Percentiles rank a stretch among this genome's conserved stretches.
Conservation (phyloP, 768 basidiomycete species). For the Cystobasidium onofrii region DNA sequence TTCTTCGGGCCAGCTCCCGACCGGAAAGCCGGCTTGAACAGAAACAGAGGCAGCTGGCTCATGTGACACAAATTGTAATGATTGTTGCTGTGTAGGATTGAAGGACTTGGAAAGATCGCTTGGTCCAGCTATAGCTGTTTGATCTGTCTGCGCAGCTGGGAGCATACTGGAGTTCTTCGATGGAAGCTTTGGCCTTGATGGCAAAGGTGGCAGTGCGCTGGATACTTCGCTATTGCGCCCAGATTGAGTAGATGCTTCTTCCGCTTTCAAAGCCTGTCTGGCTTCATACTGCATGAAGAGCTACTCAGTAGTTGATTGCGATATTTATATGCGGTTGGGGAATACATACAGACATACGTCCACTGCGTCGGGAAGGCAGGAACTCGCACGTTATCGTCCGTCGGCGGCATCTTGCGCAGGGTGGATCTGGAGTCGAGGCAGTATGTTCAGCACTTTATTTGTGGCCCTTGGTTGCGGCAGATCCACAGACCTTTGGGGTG, state of each 20-base stretch:
- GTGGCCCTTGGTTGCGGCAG: too few relatives aligned
- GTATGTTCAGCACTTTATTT: too few relatives aligned
- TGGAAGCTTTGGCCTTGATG: not conserved
- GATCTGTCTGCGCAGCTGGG: not conserved
- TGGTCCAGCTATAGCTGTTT: not conserved
- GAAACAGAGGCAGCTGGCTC: not conserved
- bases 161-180: not conserved
- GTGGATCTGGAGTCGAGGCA: not conserved
- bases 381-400: slow-evolving; percentile 1
- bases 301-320: not conserved
- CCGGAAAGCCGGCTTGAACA: not conserved
- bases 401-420: not conserved
- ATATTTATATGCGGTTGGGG: too few relatives aligned
- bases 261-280: not conserved
- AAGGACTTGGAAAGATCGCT: not conserved
- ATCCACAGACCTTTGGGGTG: slow-evolving; percentile 4
- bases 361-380: not conserved
- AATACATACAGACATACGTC: not conserved
- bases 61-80: not conserved
- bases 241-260: not conserved
- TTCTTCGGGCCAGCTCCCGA: not conserved
- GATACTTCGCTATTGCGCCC: not conserved
- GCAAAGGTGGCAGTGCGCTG: not conserved
- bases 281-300: not conserved
- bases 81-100: not conserved